phyloP scores from a whole-genome alignment of 305 asterid genomes.

The Fraxinus dipetala region DNA sequence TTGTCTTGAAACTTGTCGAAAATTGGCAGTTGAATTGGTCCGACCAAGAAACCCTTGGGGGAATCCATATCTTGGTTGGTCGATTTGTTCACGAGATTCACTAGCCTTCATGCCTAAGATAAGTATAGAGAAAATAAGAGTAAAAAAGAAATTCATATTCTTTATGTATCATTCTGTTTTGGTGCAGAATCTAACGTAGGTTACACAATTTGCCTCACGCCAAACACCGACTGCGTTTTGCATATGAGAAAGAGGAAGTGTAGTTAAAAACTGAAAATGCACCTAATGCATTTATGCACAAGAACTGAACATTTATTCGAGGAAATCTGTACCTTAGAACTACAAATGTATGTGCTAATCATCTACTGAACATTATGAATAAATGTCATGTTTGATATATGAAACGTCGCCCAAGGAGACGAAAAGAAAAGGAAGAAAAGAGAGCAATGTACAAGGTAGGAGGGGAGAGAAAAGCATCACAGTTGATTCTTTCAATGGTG shows the following conservation, averaged over 20 bases:
- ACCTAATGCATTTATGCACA: neutral
- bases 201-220: too few relatives aligned
- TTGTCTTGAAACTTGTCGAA: too few relatives aligned
- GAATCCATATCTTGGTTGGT: neutral
- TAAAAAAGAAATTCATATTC: too few relatives aligned
- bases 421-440: neutral
- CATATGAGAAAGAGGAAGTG: neutral
- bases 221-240: too few relatives aligned
- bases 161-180: too few relatives aligned
- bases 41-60: neutral
- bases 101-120: neutral
- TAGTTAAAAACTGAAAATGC: neutral
- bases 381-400: neutral
- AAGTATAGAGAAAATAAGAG: too few relatives aligned
- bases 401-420: constrained; percentile 12
- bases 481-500: constrained; percentile 34
- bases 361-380: neutral
- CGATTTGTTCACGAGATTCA: neutral
- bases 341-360: neutral
- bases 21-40: too few relatives aligned
- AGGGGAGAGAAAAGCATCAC: constrained; percentile 2
- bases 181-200: too few relatives aligned
- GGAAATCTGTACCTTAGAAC: neutral
- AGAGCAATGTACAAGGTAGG: constrained; percentile 40
- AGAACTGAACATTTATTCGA: neutral